phyloP scores from a whole-genome alignment of 1,284 basidiomycete genomes.

The Wolfiporia cocos region DNA sequence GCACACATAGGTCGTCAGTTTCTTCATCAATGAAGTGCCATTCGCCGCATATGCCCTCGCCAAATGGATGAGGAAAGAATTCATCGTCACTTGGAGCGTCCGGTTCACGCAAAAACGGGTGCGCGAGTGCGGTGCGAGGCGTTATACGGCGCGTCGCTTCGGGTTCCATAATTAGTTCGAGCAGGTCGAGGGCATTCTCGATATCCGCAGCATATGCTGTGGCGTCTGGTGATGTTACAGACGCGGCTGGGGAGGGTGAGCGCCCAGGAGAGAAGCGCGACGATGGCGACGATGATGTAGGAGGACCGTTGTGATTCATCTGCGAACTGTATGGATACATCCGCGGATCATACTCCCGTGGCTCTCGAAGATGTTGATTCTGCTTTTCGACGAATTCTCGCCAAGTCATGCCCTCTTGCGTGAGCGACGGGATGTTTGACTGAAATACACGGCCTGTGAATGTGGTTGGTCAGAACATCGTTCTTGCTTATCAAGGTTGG shows the following conservation, averaged over 20 bases:
- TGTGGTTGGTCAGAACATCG: conserved; percentile 1
- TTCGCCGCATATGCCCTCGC: conserved; percentile 54
- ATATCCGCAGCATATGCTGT: conserved; percentile 50
- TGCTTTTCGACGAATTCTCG: conserved; percentile 67
- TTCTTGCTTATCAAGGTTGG: background rate
- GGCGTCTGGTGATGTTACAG: conserved; percentile 14
- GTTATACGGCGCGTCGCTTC: conserved; percentile 75
- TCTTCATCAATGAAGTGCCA: conserved; percentile 53
- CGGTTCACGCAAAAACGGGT: conserved; percentile 60
- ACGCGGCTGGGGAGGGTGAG: conserved; percentile 16
- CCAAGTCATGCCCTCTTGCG: conserved; percentile 63
- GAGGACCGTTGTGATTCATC: conserved; percentile 16
- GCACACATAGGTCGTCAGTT: conserved; percentile 48
- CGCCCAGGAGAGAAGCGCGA: conserved; percentile 18
- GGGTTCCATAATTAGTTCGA: conserved; percentile 66
- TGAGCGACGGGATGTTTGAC: conserved; percentile 78
- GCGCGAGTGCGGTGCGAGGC: conserved; percentile 69
- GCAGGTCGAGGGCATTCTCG: conserved; percentile 66
- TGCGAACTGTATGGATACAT: conserved; percentile 45
- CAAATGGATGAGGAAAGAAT: conserved; percentile 60
- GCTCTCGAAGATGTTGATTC: conserved; percentile 68
- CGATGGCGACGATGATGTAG: conserved; percentile 25
- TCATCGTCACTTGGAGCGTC: conserved; percentile 49
- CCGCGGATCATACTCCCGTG: conserved; percentile 42
- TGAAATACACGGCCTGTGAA: conserved; percentile 75